These are phyloP conservation scores for Hymenoscyphus repandus DNA, from an alignment of 2,329 filamentous ascomycete species.

Conservation along the genomic window DNA sequence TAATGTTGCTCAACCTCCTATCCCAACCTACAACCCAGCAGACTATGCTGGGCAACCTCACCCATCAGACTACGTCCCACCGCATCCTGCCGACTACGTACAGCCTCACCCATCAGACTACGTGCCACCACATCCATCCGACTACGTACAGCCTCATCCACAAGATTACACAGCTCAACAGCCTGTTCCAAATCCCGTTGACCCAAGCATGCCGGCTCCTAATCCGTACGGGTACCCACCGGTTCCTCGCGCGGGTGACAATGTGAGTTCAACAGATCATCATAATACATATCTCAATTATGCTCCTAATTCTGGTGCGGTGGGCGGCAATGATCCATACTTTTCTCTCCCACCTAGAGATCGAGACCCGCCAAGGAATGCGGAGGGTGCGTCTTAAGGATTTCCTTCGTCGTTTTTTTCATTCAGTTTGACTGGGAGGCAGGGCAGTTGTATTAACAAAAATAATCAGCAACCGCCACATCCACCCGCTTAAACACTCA, in stretches of 20 bases:
- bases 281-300: constrained; percentile 14
- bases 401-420: background rate
- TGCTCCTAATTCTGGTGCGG: constrained; percentile 1
- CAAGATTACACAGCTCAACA: no score
- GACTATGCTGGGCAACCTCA: constrained; percentile 23
- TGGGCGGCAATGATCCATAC: constrained; percentile 16
- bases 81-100: background rate
- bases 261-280: constrained; percentile 30
- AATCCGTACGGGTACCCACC: constrained; percentile 23
- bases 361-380: constrained; percentile 19
- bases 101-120: background rate
- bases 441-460: background rate
- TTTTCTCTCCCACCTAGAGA: constrained; percentile 27
- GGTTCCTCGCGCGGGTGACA: constrained; percentile 24
- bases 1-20: constrained; percentile 21
- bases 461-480: background rate
- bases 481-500: background rate
- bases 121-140: no score
- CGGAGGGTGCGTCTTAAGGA: constrained; percentile 28
- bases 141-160: no score
- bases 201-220: constrained; percentile 4
- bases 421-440: constrained; percentile 1
- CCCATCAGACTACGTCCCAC: no score
- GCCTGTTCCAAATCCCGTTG: background rate
- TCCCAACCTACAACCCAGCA: constrained; percentile 30